phyloP scores from a whole-genome alignment of 2,329 filamentous ascomycete species.

The Penicillium frequentans region DNA sequence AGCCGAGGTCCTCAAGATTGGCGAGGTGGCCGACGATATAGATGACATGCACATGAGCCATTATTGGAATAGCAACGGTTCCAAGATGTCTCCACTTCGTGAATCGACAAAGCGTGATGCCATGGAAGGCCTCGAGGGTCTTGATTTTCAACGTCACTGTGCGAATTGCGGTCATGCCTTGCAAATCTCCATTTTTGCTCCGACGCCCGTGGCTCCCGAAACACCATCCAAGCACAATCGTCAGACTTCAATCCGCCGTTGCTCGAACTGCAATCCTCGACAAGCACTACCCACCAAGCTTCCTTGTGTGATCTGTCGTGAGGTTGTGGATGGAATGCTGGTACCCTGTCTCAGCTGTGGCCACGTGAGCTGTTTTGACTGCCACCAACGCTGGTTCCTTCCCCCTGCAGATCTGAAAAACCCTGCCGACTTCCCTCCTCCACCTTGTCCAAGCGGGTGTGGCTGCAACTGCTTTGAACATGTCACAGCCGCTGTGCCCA shows the following conservation, averaged over 20 bases:
- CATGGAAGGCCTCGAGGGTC: constrained; percentile 24
- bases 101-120: constrained; percentile 15
- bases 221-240: constrained; percentile 22
- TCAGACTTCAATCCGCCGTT: constrained; percentile 24
- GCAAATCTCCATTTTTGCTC: constrained; percentile 37
- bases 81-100: constrained; percentile 26
- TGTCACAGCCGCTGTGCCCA: constrained; percentile 31
- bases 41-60: constrained; percentile 19
- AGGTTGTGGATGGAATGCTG: constrained; percentile 45
- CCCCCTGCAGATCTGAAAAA: background rate
- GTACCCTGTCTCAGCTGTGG: constrained; percentile 50
- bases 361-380: constrained; percentile 48
- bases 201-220: constrained; percentile 16
- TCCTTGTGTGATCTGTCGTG: constrained; percentile 47
- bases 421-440: constrained; percentile 16
- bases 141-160: constrained; percentile 47
- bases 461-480: constrained; percentile 48
- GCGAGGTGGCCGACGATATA: constrained; percentile 43
- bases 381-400: constrained; percentile 45
- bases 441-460: constrained; percentile 48
- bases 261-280: constrained; percentile 37
- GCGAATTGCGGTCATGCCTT: constrained; percentile 40
- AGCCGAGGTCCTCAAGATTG: constrained; percentile 60
- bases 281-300: constrained; percentile 35
- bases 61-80: constrained; percentile 26